phyloP scores from a whole-genome alignment of 1,139 yeast species.

The Cylindricascospora bacillispora region DNA sequence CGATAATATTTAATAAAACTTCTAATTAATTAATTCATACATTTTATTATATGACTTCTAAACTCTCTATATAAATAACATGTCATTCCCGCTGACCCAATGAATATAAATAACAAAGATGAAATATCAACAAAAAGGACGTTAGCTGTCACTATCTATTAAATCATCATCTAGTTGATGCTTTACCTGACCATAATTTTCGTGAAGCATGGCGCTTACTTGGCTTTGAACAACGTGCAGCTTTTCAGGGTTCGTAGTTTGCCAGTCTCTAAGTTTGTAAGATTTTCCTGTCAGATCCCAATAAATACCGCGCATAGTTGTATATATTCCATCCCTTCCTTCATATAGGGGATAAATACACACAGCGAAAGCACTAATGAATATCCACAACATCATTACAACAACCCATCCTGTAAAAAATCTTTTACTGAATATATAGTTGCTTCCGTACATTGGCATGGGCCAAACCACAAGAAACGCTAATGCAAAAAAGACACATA shows the following conservation, averaged over 20 bases:
- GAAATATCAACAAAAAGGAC: too few relatives aligned
- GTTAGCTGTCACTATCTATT: too few relatives aligned
- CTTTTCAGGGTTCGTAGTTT: constrained; percentile 51
- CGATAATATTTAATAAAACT: too few relatives aligned
- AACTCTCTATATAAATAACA: too few relatives aligned
- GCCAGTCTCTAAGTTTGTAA: constrained; percentile 62
- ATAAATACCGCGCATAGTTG: constrained; percentile 60
- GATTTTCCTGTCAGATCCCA: constrained; percentile 77
- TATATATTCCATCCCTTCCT: constrained; percentile 50
- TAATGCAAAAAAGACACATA: constrained; percentile 46
- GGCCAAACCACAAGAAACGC: constrained; percentile 66
- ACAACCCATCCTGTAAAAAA: constrained; percentile 79
- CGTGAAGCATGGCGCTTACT: constrained; percentile 25
- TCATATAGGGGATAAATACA: constrained; percentile 52
- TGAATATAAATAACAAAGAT: too few relatives aligned
- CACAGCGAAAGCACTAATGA: constrained; percentile 43
- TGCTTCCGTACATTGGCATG: constrained; percentile 76
- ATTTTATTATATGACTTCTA: too few relatives aligned
- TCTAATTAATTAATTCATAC: too few relatives aligned
- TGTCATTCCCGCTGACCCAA: too few relatives aligned
- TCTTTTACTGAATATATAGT: constrained; percentile 53
- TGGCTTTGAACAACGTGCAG: constrained; percentile 57
- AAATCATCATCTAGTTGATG: neutral
- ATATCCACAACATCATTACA: constrained; percentile 63
- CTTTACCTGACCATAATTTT: neutral